phyloP scores from a whole-genome alignment of 495 filamentous ascomycete species.

The Hypoxylon subgilvum region DNA sequence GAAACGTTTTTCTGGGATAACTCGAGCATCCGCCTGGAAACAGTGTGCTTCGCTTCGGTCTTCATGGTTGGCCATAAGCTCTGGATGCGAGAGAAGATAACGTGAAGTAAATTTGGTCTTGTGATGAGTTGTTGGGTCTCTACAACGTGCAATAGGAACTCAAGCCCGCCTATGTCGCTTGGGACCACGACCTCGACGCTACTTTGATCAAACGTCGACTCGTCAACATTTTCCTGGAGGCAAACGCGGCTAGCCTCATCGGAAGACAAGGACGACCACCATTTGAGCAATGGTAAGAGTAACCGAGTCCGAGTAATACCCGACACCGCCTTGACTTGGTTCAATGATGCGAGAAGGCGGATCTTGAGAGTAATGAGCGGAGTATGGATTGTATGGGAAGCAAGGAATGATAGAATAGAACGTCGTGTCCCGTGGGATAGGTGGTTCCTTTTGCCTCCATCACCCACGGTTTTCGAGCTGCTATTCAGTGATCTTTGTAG shows the following conservation, averaged over 20 bases:
- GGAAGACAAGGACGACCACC: slow-evolving; percentile 63
- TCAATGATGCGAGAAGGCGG: slow-evolving; percentile 71
- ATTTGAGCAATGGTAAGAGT: slow-evolving; percentile 70
- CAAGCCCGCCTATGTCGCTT: slow-evolving; percentile 70
- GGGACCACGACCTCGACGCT: slow-evolving; percentile 67
- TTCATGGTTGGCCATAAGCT: slow-evolving; percentile 75
- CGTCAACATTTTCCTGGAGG: slow-evolving; percentile 64
- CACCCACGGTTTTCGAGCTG: slow-evolving; percentile 37
- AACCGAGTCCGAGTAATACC: slow-evolving; percentile 69
- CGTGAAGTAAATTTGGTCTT: slow-evolving; percentile 61
- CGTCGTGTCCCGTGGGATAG: slow-evolving; percentile 69
- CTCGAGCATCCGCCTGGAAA: slow-evolving; percentile 65
- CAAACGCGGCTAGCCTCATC: slow-evolving; percentile 45
- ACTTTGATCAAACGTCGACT: slow-evolving; percentile 62
- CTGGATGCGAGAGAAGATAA: slow-evolving; percentile 68
- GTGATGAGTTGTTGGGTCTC: slow-evolving; percentile 50
- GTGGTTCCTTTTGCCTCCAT: slow-evolving; percentile 50
- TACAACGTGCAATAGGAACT: slow-evolving; percentile 61
- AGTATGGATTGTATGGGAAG: slow-evolving; percentile 70
- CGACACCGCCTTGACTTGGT: slow-evolving; percentile 70
- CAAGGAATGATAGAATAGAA: slow-evolving; percentile 74
- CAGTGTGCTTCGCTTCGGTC: slow-evolving; percentile 61
- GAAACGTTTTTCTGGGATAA: slow-evolving; percentile 45
- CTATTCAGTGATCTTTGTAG: slow-evolving; percentile 65
- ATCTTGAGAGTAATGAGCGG: slow-evolving; percentile 72